These are phyloP conservation scores for Closterium sp. DNA, from an alignment of 139 green algal species.

Conservation along the genomic window DNA sequence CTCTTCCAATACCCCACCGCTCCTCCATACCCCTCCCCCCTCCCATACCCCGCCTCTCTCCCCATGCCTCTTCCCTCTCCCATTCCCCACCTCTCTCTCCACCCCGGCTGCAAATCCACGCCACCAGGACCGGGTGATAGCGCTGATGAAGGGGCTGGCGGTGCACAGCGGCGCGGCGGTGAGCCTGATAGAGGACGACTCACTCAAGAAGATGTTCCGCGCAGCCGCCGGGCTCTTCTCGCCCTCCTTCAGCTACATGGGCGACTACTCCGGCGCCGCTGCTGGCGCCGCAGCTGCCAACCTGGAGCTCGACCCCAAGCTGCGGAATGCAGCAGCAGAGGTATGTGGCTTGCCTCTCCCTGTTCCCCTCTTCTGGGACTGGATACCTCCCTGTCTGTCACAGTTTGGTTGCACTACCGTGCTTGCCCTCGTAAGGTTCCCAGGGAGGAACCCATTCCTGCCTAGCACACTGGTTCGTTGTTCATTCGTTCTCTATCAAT, in stretches of 20 bases:
- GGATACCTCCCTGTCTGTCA: too few species aligned
- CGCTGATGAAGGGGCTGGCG: conserved; percentile 35
- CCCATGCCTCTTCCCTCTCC: not conserved
- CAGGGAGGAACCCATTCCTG: not conserved
- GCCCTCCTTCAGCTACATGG: conserved; percentile 3
- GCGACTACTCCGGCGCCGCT: not conserved
- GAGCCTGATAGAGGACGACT: conserved; percentile 39
- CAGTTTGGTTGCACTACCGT: too few species aligned
- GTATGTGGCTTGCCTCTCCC: not conserved
- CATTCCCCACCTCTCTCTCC: not conserved
- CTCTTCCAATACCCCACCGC: not conserved
- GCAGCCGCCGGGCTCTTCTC: not conserved
- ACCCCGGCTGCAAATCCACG: not conserved
- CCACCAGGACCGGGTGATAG: conserved; percentile 18
- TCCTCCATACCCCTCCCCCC: not conserved
- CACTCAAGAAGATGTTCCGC: conserved; percentile 38
- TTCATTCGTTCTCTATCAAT: not conserved
- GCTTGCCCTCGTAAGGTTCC: too few species aligned
- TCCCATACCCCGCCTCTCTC: too few species aligned
- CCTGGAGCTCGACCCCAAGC: not conserved
- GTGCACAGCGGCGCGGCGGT: conserved; percentile 16
- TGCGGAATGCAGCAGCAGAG: not conserved
- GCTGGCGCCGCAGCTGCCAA: not conserved
- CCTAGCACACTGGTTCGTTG: not conserved
- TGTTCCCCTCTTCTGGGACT: too few species aligned